Evolutionary conservation across 2,329 filamentous ascomycete species (phyloP).

Genomic region (Westerdykella aurantiaca): DNA sequence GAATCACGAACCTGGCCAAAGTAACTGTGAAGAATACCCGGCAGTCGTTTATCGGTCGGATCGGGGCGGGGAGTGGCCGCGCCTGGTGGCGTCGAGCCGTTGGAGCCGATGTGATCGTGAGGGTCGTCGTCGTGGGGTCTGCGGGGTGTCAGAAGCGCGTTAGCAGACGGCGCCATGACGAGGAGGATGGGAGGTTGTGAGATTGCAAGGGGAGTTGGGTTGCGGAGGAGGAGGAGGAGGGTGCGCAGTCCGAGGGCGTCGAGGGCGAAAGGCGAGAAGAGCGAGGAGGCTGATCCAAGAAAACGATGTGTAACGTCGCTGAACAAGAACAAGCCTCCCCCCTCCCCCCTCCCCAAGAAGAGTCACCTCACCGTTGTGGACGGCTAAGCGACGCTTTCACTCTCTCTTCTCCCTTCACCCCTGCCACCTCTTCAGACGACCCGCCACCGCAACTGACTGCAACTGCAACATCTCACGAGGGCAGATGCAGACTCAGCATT

Average conservation of each 20-base stretch:
- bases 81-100: conserved; percentile 80
- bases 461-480: too few relatives aligned
- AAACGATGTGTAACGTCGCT: conserved; percentile 26
- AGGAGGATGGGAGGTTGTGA: conserved; percentile 7
- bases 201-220: conserved; percentile 3
- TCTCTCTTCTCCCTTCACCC: not conserved
- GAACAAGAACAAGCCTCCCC: conserved; percentile 16
- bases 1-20: conserved; percentile 96
- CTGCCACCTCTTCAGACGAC: too few relatives aligned
- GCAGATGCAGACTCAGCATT: too few relatives aligned
- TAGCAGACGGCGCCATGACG: conserved; percentile 25
- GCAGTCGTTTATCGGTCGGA: conserved; percentile 87
- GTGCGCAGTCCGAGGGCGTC: conserved; percentile 2
- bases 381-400: conserved; percentile 9
- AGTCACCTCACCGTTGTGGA: conserved; percentile 5
- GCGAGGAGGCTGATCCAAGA: conserved; percentile 15
- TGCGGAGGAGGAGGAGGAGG: conserved; percentile 3
- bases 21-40: conserved; percentile 90
- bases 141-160: conserved; percentile 34
- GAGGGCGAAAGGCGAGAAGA: conserved; percentile 2
- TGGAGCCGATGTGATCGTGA: conserved; percentile 70
- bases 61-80: conserved; percentile 91
- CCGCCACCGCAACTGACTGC: too few relatives aligned
- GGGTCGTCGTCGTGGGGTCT: conserved; percentile 64
- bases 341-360: too few relatives aligned